Conservation (phyloP, 352 stramenopile species). For the Elongisporangium prolatum region DNA sequence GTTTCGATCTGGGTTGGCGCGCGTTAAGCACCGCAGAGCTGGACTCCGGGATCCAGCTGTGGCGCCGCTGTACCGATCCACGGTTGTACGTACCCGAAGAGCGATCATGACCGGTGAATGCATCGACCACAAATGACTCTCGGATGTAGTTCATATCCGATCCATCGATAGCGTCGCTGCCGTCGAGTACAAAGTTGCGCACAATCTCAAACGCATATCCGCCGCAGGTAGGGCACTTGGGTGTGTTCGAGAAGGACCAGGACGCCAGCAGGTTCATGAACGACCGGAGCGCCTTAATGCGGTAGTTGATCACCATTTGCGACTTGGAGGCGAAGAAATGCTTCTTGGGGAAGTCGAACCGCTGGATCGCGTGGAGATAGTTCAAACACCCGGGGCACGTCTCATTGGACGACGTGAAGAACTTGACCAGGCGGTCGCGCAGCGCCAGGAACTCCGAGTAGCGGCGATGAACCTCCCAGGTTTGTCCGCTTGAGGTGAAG, state of each 20-base stretch:
- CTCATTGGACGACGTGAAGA: constrained; percentile 54
- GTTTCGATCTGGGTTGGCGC: neutral
- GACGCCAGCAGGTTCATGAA: constrained; percentile 80
- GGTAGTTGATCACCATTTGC: constrained; percentile 80
- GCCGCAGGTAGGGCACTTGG: constrained; percentile 81
- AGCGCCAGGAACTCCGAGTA: constrained; percentile 85
- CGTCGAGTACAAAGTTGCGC: constrained; percentile 73
- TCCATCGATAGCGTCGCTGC: constrained; percentile 38
- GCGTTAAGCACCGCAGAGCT: constrained; percentile 25
- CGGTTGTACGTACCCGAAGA: constrained; percentile 16
- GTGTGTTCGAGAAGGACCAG: constrained; percentile 77
- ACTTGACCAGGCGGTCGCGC: constrained; percentile 73
- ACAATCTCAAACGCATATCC: constrained; percentile 79
- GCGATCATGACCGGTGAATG: constrained; percentile 33
- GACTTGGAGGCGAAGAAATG: constrained; percentile 77
- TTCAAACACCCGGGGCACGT: constrained; percentile 79
- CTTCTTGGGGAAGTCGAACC: constrained; percentile 86
- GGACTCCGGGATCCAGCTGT: constrained; percentile 54
- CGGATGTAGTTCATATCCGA: constrained; percentile 68
- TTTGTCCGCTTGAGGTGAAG: constrained; percentile 57
- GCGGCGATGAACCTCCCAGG: constrained; percentile 75
- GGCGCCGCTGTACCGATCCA: constrained; percentile 20
- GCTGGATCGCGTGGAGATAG: constrained; percentile 70
- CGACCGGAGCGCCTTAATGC: constrained; percentile 74
- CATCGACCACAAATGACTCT: constrained; percentile 53